Base-by-base conservation (phyloP, 805 yeast genomes). In the Isabelozyma rhagii region DNA sequence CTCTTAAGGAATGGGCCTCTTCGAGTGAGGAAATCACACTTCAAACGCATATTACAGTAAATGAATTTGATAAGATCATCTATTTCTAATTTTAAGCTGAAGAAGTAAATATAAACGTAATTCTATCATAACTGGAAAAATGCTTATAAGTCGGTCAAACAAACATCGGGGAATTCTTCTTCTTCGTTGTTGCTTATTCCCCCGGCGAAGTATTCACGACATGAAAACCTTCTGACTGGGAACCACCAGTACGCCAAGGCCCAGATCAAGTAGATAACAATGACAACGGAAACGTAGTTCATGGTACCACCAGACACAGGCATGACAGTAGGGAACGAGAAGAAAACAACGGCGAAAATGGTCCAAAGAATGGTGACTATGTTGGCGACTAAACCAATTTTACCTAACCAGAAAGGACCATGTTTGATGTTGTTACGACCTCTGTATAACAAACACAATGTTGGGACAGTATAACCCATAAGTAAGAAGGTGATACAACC, bases 361-460 rank as follows among this genome's bases (percentile, higher is more conserved):
- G 70, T 57, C 75, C 75, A 72, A 17, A 46, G 45, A 21, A 72
- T 52, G 28, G 72, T 66, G 27, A 71, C 55, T 40, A 62, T 48
- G 56, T 72, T 72, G 50, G 69, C 60, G 44, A 67, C 55, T 18
- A 64, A 51, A 13, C 77, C 77, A 48, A 67, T 9, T 46, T 61
- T 64, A n/a, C 76, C 77, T 36, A 68, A 60, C 75, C 75, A 70
- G 60, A 72, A 72, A 11, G 71, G 68, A 6, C 76, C 76, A 55
- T 69, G 74, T 45, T 58, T 66, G 53, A 71, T 67, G 52, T 68
- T 68, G 55, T 69, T 53, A 46, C 77, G 57, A 29, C 75, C 75
- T 40, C 72, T 54, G 54, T 60, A 65, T 43, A 72, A 59, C 51
- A 71, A 63, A 46, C 72, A 63, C 18, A 56, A 42, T 8, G 70